These are phyloP conservation scores for Claviceps monticola DNA, from an alignment of 2,329 filamentous ascomycete species.

Conservation along the genomic window DNA sequence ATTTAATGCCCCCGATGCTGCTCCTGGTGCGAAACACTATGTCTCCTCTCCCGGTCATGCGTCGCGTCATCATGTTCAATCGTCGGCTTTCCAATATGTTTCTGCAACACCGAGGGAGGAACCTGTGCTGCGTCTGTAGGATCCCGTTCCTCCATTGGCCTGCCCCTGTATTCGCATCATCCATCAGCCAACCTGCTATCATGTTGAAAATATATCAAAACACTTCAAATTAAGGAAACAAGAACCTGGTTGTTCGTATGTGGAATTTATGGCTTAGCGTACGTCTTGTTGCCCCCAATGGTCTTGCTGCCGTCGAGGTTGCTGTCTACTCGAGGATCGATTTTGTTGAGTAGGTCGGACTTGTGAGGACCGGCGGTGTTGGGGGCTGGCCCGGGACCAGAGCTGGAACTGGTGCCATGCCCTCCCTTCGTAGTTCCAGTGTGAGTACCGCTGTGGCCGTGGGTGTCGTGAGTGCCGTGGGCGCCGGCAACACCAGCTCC, in stretches of 20 bases:
- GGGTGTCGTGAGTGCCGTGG: background rate
- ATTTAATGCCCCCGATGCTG: slow-evolving; percentile 31
- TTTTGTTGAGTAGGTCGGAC: slow-evolving; percentile 38
- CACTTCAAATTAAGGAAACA: background rate
- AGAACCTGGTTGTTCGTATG: slow-evolving; percentile 7
- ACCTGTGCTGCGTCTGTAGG: slow-evolving; percentile 44
- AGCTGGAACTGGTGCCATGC: slow-evolving; percentile 4
- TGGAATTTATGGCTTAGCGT: slow-evolving; percentile 19
- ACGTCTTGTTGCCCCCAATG: slow-evolving; percentile 37
- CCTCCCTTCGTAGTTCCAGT: slow-evolving; percentile 5
- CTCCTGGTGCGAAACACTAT: slow-evolving; percentile 36
- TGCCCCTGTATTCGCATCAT: background rate
- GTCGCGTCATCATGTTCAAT: slow-evolving; percentile 29
- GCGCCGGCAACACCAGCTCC: background rate
- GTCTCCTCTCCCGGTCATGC: slow-evolving; percentile 31
- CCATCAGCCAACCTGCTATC: background rate
- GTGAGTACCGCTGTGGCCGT: background rate
- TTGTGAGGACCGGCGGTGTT: slow-evolving; percentile 31
- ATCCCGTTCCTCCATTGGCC: slow-evolving; percentile 20
- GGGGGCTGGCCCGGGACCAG: slow-evolving; percentile 17
- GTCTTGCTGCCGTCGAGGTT: slow-evolving; percentile 42
- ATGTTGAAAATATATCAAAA: too few species aligned
- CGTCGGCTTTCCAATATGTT: slow-evolving; percentile 30
- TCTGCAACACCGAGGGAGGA: slow-evolving; percentile 37
- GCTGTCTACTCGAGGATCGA: slow-evolving; percentile 41